Evolutionary conservation across 177 flowering plant genomes (phyloP), one percentile per base, ranked within the genome.

Genomic region (Telopea speciosissima): DNA sequence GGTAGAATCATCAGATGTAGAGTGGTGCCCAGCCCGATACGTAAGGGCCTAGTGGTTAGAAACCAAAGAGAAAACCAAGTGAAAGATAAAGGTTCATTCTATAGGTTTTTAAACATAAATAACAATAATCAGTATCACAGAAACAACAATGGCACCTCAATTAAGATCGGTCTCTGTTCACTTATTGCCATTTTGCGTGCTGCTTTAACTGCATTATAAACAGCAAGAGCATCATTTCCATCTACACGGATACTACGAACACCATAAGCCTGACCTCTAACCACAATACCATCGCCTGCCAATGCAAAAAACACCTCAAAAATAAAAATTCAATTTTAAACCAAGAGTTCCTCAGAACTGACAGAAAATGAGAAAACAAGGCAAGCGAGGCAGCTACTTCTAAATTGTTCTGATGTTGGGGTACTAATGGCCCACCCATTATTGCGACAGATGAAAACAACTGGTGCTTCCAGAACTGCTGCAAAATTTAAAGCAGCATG

Each of bases 401-500:
- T 85, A 73, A 93, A 96, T 76, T 96, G 99, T 71, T 96, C 97
- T 42, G 90, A 73, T 23, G 77, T 77, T 17, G 98, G 97, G 49
- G 98, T 96, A 73, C 97, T 96, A 73, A 96, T 93, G 54, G 99
- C 97, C 97, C 97, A 96, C 62, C 99, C 98, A 75, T 96, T 96
- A 86, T 96, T 96, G 70, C 99, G 91, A 77, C 99, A 96, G 61
- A 96, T 70, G 72, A 96, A 93, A 40, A 96, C 76, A 63, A 96
- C 96, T 0, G 98, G 99, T 21, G 84, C 91, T 77, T 93, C 97
- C 86, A 77, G 69, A 61, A 96, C 98, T 5, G 98, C 99, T 14
- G 99, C 98, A 75, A 96, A 93, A 75, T 96, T 96, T 45, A 96
- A 58, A 70, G 83, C 97, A 77, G 95, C 97, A 85, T 96, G 99